Base-by-base conservation (phyloP, 768 basidiomycete genomes). In the Mycena albidolilacea region DNA sequence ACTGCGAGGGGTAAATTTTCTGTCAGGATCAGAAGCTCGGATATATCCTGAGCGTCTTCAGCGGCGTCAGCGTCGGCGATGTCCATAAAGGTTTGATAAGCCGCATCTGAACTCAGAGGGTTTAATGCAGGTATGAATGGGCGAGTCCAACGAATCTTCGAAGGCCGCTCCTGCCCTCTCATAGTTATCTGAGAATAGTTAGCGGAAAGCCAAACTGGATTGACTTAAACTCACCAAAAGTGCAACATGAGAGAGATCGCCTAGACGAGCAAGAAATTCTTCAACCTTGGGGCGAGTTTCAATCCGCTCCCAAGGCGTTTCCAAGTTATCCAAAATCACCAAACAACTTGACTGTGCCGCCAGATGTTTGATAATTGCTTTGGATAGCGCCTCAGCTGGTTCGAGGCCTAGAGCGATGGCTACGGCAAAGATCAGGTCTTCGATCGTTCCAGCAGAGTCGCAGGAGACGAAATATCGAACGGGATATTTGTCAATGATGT, bases 1-100 rank as follows among this genome's bases (percentile, higher is more conserved):
- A 69, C 60, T 4, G 68, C 68, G 7, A 62, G 60, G 0, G 68
- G 59, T n/a, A 69, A 15, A 62, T 69, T 69, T 23, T 39, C 68
- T 21, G 59, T 62, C 30, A 69, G 60, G 1, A 35, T 21, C 15
- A 70, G 48, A 15, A 70, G 12, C 41, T 70, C 54, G 15, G 39
- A 15, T 8, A 70, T 35, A 35, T 37, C 14, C 30, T 48, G 3
- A 43, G 50, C 48, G 17, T 69, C 68, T 23, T 62, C 68, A 17
- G 43, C 41, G 37, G 21, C 19, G 11, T 61, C 59, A 1, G 39
- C 23, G 43, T 70, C 69, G 11, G 52, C 50, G 19, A 70, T 64
- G 41, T 70, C 62, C 19, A 58, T 37, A 21, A 70, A 70, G 12
- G 62, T 70, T 41, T 52, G 14, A 5, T 35, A 54, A 5, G 69